These are phyloP conservation scores for Oleoguttula mirabilis DNA, from an alignment of 495 filamentous ascomycete genomes.

Conservation along the genomic window DNA sequence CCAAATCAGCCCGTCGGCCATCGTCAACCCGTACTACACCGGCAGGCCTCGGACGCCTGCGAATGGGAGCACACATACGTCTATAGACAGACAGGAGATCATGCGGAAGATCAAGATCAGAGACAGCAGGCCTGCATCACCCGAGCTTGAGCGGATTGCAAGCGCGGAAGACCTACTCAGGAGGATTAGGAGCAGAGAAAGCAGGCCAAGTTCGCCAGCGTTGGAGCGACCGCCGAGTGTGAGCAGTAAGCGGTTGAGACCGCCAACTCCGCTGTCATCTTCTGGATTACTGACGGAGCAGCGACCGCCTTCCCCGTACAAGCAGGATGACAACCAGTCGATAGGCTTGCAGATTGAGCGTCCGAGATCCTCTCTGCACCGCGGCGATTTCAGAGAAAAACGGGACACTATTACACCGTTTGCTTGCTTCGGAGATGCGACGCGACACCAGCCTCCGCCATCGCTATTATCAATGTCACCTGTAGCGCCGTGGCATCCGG, in stretches of 20 bases:
- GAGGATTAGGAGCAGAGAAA: conserved; percentile 35
- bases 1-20: neutral
- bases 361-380: conserved; percentile 76
- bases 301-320: conserved; percentile 20
- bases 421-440: conserved; percentile 4
- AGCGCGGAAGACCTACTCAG: neutral
- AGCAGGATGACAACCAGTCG: conserved; percentile 16
- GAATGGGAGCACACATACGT: conserved; percentile 12
- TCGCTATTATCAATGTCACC: conserved; percentile 29
- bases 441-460: conserved; percentile 1
- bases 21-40: conserved; percentile 21
- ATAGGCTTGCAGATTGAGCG: conserved; percentile 58
- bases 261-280: neutral
- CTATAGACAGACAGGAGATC: conserved; percentile 50
- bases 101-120: conserved; percentile 76
- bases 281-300: neutral
- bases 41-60: conserved; percentile 12
- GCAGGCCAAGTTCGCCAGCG: conserved; percentile 14
- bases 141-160: conserved; percentile 8
- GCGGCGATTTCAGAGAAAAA: conserved; percentile 63
- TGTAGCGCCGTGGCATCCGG: conserved; percentile 28
- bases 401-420: conserved; percentile 9
- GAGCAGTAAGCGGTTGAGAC: no score
- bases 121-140: conserved; percentile 31
- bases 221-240: conserved; percentile 1